Evolutionary conservation across 179 eudicot species (phyloP), one percentile per base, ranked within the genome.

Genomic region (Actinidia chinensis): DNA sequence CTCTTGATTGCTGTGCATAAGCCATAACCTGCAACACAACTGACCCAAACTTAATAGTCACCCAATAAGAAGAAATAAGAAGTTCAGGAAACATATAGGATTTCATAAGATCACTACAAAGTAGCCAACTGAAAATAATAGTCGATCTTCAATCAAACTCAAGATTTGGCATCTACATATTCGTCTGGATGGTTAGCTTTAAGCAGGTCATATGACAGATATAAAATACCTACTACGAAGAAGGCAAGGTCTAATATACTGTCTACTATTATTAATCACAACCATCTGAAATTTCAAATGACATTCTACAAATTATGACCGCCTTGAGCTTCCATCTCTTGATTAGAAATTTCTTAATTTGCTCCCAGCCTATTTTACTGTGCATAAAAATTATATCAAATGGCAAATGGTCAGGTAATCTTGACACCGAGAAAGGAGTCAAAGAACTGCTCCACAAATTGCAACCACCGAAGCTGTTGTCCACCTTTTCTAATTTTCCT

Each of bases 1-100:
- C 90, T 84, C 88, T 91, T 70, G 91, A 85, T 77, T 90, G 88
- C 55, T 90, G 90, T 56, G 94, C 90, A 83, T 86, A 86, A 72
- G 89, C 76, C 82, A 88, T 85, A 68, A 95, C 89, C 98, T 95
- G 88, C 74, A 80, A 67, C 58, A 68, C 58, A 69, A 70, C 14
- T 15, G 47, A 46, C 68, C 33, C 22, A 48, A 23, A 66, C 20
- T 77, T 68, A 77, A 54, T 20, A 54, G 8, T 67, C 42, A 52
- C 73, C 74, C 60, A 76, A 68, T 8, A 9, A 55, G 17, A 36
- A 42, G 52, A 22, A 67, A 61, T 48, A 67, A 12, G 22, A 14
- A 52, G 20, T 66, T 40, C 14, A 54, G 23, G 42, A 64, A 48
- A 5, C 13, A 13, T 67, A 25, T 5, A 76, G 48, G 48, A 64